Evolutionary conservation across 192 early-diverging fungal species (phyloP).

Genomic region (Linnemannia schmuckeri): DNA sequence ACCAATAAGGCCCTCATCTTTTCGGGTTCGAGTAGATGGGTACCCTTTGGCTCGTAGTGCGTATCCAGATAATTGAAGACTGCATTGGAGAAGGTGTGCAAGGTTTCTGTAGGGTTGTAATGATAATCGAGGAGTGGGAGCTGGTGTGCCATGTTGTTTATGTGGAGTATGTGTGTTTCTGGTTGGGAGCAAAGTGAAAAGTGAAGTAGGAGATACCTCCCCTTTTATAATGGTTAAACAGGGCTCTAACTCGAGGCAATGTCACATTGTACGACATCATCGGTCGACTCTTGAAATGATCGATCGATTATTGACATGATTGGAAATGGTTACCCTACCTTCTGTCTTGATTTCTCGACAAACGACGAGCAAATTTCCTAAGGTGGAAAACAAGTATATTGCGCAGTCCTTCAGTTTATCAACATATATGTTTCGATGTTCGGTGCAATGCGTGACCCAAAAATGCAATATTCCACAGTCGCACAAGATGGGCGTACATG

Average conservation of each 20-base stretch:
- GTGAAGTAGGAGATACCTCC: background rate
- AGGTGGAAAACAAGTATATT: background rate
- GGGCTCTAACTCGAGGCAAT: background rate
- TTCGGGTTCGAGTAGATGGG: constrained; percentile 32
- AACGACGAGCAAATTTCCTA: too few species aligned
- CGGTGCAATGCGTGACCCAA: background rate
- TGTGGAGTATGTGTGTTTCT: background rate
- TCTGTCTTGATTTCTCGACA: too few species aligned
- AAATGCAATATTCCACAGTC: background rate
- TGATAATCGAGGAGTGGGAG: constrained; percentile 36
- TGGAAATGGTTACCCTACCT: too few species aligned
- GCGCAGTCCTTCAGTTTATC: background rate
- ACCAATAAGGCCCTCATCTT: constrained; percentile 33
- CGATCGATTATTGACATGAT: too few species aligned
- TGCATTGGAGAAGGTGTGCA: constrained; percentile 32
- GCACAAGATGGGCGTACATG: too few species aligned
- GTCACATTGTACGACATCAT: too few species aligned
- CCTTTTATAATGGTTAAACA: background rate
- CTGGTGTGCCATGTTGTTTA: constrained; percentile 27
- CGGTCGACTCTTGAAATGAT: too few species aligned
- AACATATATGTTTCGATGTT: background rate
- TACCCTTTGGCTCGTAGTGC: constrained; percentile 27
- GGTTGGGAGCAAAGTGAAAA: background rate
- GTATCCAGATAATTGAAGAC: constrained; percentile 34
- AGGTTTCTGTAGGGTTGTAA: constrained; percentile 33